phyloP scores from a whole-genome alignment of 176 grass and related monocot genomes.

The Saccharum officinarum region DNA sequence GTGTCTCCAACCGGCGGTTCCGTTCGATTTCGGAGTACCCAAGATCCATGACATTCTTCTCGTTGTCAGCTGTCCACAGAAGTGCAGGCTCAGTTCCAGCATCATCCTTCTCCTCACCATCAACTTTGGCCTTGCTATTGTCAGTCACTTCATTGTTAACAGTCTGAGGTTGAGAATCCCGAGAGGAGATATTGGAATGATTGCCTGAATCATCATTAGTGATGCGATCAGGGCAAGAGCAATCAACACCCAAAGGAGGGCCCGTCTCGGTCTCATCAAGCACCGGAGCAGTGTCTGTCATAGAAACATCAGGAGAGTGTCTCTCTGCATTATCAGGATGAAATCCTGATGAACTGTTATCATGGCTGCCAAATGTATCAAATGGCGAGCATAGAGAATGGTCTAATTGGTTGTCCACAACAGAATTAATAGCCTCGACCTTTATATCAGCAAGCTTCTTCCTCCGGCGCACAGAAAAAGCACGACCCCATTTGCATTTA shows the following conservation, averaged over 20 bases:
- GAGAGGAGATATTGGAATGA: constrained; percentile 25
- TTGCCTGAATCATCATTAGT: constrained; percentile 23
- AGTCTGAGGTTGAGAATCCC: constrained; percentile 23
- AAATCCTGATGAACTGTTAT: constrained; percentile 39
- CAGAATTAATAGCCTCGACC: constrained; percentile 24
- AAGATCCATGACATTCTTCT: constrained; percentile 83
- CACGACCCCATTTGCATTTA: constrained; percentile 41
- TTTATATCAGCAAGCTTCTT: constrained; percentile 41
- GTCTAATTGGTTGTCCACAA: constrained; percentile 13
- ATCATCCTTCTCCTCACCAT: constrained; percentile 48
- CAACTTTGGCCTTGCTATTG: constrained; percentile 44
- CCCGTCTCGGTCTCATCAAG: constrained; percentile 45
- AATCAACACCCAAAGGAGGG: constrained; percentile 49
- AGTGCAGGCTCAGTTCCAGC: constrained; percentile 33
- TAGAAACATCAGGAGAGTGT: constrained; percentile 43
- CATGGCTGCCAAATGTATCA: constrained; percentile 36
- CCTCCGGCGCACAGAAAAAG: constrained; percentile 38
- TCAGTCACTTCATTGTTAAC: constrained; percentile 38
- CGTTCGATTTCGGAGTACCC: constrained; percentile 83
- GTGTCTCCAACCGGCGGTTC: constrained; percentile 60
- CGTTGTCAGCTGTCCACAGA: constrained; percentile 64
- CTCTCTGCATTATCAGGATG: constrained; percentile 39
- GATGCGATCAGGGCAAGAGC: not conserved
- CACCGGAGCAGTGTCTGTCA: constrained; percentile 23
- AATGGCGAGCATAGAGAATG: constrained; percentile 47